Conservation (phyloP, 139 green algal species). For the Axilococcus clingmanii region DNA sequence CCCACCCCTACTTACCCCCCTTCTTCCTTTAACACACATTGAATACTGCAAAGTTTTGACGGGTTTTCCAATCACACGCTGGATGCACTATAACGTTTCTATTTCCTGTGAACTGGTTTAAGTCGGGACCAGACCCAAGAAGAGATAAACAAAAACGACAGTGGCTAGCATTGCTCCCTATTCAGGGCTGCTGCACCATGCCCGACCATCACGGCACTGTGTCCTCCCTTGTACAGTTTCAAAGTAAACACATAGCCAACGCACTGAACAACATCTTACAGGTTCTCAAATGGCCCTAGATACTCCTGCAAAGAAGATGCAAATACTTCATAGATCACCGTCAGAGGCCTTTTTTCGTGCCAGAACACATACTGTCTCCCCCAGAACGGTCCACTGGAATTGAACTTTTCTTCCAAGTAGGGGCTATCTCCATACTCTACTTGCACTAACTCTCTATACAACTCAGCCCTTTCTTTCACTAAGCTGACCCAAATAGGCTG, state of each 20-base stretch:
- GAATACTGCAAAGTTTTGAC: too few relatives aligned
- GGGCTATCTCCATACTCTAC: slow-evolving; percentile 56
- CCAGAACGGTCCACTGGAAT: slow-evolving; percentile 72
- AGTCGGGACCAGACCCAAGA: too few relatives aligned
- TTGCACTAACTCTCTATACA: slow-evolving; percentile 66
- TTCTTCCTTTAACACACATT: too few relatives aligned
- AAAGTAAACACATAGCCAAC: not conserved
- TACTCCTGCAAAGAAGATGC: slow-evolving; percentile 32
- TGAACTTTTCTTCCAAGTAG: slow-evolving; percentile 38
- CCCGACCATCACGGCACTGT: too few relatives aligned
- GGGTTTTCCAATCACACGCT: too few relatives aligned
- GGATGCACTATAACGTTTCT: too few relatives aligned
- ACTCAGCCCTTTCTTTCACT: slow-evolving; percentile 57
- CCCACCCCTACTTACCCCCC: too few relatives aligned
- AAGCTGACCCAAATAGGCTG: slow-evolving; percentile 82
- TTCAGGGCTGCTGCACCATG: too few relatives aligned
- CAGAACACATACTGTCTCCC: slow-evolving; percentile 89
- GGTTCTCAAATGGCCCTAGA: slow-evolving; percentile 20
- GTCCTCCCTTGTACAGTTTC: not conserved
- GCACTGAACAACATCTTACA: too few relatives aligned
- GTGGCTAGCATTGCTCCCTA: too few relatives aligned
- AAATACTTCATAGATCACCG: slow-evolving; percentile 95
- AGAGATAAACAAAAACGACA: too few relatives aligned
- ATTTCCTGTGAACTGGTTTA: too few relatives aligned
- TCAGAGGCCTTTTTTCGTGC: slow-evolving; percentile 70